Evolutionary conservation across 768 basidiomycete species (phyloP), one percentile per base, ranked within the genome.

Genomic region (Suillus bovinus): DNA sequence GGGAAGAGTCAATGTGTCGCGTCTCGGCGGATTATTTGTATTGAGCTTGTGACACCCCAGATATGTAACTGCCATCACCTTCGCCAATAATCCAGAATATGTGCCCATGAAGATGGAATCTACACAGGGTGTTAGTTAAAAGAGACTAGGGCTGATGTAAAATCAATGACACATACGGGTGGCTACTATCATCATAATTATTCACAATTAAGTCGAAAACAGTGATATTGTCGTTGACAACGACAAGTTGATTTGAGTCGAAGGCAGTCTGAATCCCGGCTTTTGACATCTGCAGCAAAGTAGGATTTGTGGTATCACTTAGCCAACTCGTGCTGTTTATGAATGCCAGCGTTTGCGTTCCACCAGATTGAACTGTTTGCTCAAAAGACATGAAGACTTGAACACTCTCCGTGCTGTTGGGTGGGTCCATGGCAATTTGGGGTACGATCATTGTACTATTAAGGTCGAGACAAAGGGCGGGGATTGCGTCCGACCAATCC

Each of bases 1-100:
- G 1, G 79, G 79, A 46, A 82, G 63, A 41, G 79, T 70, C 17
- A 79, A 61, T 1, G 80, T 80, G 65, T 82, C 81, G 10, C 80
- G 71, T 13, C 78, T 71, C 61, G 80, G 72, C 9, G 80, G 76
- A 58, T 80, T 76, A 61, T 60, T 71, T 52, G 71, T 70, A 44
- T 72, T 75, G 55, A 82, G 38, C n/a, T 20, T 65, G 41, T 5
- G 72, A 72, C 27, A 60, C 24, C 64, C 62, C 70, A 61, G 71
- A 41, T 64, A 66, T 59, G 61, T 78, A 80, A 11, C 61, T 58
- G 1, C 80, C 80, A 13, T 65, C 65, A 7, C 78, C 80, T 41
- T 69, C 70, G 3, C 74, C 78, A 41, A 81, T 69, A 41, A 80
- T 60, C 65, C 67, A 74, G 58, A 72, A 78, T 47, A 68, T 67